Base-by-base conservation (phyloP, 371 early-diverging fungal species). In the Mortierella polycephala region DNA sequence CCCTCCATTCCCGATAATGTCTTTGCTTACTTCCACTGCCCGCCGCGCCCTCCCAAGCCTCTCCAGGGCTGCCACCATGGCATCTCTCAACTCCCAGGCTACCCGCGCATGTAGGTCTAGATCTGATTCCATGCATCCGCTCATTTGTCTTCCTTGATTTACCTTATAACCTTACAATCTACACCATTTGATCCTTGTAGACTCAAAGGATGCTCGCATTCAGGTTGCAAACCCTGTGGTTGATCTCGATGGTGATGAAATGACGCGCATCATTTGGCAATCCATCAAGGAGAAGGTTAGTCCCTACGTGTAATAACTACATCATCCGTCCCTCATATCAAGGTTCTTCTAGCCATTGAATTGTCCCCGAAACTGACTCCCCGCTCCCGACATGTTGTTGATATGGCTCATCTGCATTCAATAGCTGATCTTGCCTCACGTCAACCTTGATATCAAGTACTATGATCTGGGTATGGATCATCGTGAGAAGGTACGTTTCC, bases 201-300 rank as follows among this genome's bases (percentile, higher is more conserved):
- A 76, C 63, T 82, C 88, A 6, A 82, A 75, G 64, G 81, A 81
- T 53, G 64, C 85, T 49, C 90, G 91, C 81, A 93, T 94, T 67
- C 85, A 83, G 51, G 94, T 94, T 45, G 85, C 84, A 40, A 92
- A 93, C 70, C 95, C 95, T 11, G 92, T 95, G 20, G 96, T 95
- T 47, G 95, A 96, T 83, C 86, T 96, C 52, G 98, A 98, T 74
- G 98, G 98, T 69, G 98, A 98, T 85, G 98, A 98, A 88, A 98
- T 97, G 98, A 97, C 98, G 40, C 89, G 98, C 66, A 96, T 98
- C 83, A 96, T 98, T 77, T 97, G 97, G 96, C 85, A 90, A 69
- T 90, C 88, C 85, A 97, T 97, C 81, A 96, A 96, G 85, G 95
- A 96, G 70, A 91, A 96, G 74, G 86, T 88, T 71, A 8, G 13